These are phyloP conservation scores for Rhypophila decipiens DNA, from an alignment of 495 filamentous ascomycete species.

Conservation along the genomic window DNA sequence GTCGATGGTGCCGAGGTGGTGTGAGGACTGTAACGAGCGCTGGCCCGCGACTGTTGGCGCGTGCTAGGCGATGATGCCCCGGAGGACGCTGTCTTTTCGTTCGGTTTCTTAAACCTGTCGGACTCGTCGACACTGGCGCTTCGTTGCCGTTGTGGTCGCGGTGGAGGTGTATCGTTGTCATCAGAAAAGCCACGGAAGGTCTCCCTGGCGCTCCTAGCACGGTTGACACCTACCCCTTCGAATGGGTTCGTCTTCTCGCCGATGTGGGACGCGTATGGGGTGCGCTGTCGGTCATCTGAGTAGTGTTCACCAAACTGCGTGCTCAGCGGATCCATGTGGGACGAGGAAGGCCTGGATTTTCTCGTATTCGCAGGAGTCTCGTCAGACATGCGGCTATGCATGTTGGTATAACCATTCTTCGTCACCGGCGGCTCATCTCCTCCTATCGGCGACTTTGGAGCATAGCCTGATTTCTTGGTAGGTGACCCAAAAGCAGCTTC, in stretches of 20 bases:
- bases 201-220: slow-evolving; percentile 34
- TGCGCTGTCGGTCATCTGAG: slow-evolving; percentile 51
- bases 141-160: slow-evolving; percentile 18
- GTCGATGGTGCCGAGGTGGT: slow-evolving; percentile 11
- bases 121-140: slow-evolving; percentile 24
- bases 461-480: slow-evolving; percentile 28
- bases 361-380: slow-evolving; percentile 29
- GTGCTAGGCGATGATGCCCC: not conserved
- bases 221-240: slow-evolving; percentile 31
- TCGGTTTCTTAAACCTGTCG: slow-evolving; percentile 13
- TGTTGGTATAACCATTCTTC: slow-evolving; percentile 30
- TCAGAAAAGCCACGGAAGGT: slow-evolving; percentile 8
- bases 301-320: slow-evolving; percentile 35
- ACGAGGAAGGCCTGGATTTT: slow-evolving; percentile 15
- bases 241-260: slow-evolving; percentile 63
- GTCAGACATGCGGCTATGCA: slow-evolving; percentile 24
- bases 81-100: slow-evolving; percentile 7
- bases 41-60: slow-evolving; percentile 15
- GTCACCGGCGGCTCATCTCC: slow-evolving; percentile 40
- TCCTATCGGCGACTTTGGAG: slow-evolving; percentile 32
- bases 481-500: slow-evolving; percentile 45
- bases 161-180: slow-evolving; percentile 5
- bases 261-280: slow-evolving; percentile 59
- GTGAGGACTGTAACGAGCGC: slow-evolving; percentile 24
- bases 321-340: slow-evolving; percentile 34